Evolutionary conservation across 2,329 filamentous ascomycete species (phyloP), one percentile per base, ranked within the genome.

Genomic region (Aspergillus jensenii): DNA sequence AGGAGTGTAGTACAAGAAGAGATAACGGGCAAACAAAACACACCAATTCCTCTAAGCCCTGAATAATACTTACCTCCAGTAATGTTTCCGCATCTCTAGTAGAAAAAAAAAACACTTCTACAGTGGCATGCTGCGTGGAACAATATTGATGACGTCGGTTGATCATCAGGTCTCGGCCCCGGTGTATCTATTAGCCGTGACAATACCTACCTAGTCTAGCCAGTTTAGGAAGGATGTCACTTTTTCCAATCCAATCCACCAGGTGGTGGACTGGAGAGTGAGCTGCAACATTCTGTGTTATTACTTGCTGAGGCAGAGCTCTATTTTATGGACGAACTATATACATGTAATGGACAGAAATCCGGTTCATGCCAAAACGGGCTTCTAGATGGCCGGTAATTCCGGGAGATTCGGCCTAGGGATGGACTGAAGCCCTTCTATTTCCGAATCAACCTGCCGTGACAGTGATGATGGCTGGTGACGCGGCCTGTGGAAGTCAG

Each of bases 351-450:
- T 12, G 9, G 9, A 31, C 31, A 39, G 19, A 17, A 35, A 46
- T 44, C 6, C 25, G 19, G 17, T 19, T 4, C 14, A 27, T 12
- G 12, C 12, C 11, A 14, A 43, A 11, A 31, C 21, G 4, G 12
- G 37, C 58, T 46, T 45, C 9, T 31, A 62, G 19, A 35, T 51
- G n/a, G 63, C 61, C 7, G 63, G 53, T 6, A 67, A 49, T 35
- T 67, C 65, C 9, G 63, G 54, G 46, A 67, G 46, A 17, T 61
- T 58, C 6, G 64, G 64, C 23, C 62, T 56, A 6, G 56, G 47
- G 11, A 64, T 41, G 15, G 59, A 35, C 6, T 56, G 50, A 11
- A 59, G 37, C 5, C 47, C 60, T 17, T 62, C 56, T 41, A 62
- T 61, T 21, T 60, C 59, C 9, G 57, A 41, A 21, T 60, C 52